Evolutionary conservation across 805 yeast species (phyloP), one percentile per base, ranked within the genome.

Genomic region (Lipomyces starkeyi): DNA sequence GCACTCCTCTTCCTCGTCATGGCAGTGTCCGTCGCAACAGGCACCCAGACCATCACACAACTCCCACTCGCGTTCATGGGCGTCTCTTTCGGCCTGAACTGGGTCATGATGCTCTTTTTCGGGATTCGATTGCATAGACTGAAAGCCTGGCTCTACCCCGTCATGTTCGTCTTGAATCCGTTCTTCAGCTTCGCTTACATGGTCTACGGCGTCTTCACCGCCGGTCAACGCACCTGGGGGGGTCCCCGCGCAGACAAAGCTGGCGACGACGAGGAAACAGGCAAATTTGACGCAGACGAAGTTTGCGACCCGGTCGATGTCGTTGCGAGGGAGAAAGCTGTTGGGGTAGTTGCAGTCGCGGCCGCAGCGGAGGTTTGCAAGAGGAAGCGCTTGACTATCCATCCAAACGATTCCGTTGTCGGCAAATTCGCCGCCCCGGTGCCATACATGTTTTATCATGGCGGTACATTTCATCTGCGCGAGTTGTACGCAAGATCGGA

Each of bases 171-270:
- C 59, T 13, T 55, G 59, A 66, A 62, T 27, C 71, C 71, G 47
- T 62, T 64, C 20, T 49, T 68, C n/a, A 68, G 66, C 57, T 68
- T 66, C 70, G 52, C 52, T 5, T 68, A 68, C 49, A 62, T 68
- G 65, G 71, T 66, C 22, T 68, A 68, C 40, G 71, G 71, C 2
- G 52, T 68, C 25, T 68, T 68, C 57, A 68, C 71, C 4, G 69
- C 71, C 29, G 69, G 69, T 5, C 67, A 66, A 49, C 61, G 69
- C 13, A 68, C 71, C 17, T 68, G 71, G 71, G 71, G 71, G 9
- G 71, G 71, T 2, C 71, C 71, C 2, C 63, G 71, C 8, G 71
- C 71, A 13, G 71, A 68, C 52, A 52, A 61, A 25, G 71, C 53
- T 5, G 65, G 59, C 3, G 61, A 56, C 8, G 70, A 62, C 5